phyloP scores from a whole-genome alignment of 1,284 basidiomycete species.

The Taiwanofungus camphoratus region DNA sequence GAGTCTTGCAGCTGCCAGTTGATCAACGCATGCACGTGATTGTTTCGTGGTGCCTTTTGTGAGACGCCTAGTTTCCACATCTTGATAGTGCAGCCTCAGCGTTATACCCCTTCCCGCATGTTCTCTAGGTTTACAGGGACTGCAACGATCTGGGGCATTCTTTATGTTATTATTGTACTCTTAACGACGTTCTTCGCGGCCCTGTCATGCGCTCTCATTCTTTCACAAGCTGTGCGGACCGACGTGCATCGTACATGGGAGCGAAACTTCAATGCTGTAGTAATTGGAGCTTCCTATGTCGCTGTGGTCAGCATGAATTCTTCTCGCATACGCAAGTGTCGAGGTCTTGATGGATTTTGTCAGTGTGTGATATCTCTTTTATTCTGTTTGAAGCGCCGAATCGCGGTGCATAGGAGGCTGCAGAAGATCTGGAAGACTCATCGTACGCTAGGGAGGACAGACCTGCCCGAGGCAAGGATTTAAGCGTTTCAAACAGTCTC shows the following conservation, averaged over 20 bases:
- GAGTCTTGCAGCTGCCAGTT: background rate
- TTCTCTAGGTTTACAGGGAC: constrained; percentile 22
- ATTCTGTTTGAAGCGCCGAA: constrained; percentile 60
- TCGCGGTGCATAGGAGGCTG: constrained; percentile 55
- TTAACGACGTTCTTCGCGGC: constrained; percentile 49
- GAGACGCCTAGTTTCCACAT: too few relatives aligned
- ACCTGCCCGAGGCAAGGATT: constrained; percentile 74
- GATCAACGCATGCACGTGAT: too few relatives aligned
- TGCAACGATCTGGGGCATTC: constrained; percentile 25
- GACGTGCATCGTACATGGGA: constrained; percentile 45
- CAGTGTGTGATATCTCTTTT: constrained; percentile 50
- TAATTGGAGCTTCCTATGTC: constrained; percentile 61
- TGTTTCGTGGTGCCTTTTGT: too few relatives aligned
- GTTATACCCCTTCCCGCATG: constrained; percentile 10
- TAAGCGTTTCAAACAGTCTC: constrained; percentile 9
- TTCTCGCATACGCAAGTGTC: background rate
- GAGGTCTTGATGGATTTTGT: background rate
- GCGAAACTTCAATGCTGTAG: constrained; percentile 58
- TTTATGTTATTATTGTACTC: constrained; percentile 50
- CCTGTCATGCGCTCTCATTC: constrained; percentile 55
- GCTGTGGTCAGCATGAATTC: constrained; percentile 44
- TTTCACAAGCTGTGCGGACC: constrained; percentile 66
- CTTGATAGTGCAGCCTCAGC: background rate
- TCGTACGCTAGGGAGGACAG: constrained; percentile 51
- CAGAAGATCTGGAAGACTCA: constrained; percentile 71